Evolutionary conservation across 75 land plant genomes (phyloP).

Genomic region (Chamaecyparis obtusa): DNA sequence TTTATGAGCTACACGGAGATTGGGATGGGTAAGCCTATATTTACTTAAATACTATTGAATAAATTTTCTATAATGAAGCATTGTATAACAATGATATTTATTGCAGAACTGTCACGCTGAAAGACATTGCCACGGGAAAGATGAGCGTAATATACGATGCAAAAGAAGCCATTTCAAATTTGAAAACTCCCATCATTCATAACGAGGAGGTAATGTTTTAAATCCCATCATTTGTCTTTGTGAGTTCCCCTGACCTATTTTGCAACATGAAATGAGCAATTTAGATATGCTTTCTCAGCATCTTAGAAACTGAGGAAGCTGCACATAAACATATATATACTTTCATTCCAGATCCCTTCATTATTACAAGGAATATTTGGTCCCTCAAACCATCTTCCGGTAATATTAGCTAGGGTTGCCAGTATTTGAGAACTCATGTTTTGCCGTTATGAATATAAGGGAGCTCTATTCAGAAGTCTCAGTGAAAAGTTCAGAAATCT

Average conservation of each 20-base stretch:
- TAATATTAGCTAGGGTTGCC: slow-evolving; percentile 83
- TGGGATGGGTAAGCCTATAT: slow-evolving; percentile 8
- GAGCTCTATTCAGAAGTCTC: background rate
- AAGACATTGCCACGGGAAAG: slow-evolving; percentile 49
- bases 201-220: slow-evolving; percentile 49
- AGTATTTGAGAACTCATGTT: background rate
- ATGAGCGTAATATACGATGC: slow-evolving; percentile 56
- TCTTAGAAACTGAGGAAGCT: slow-evolving; percentile 59
- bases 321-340: slow-evolving; percentile 77
- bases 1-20: slow-evolving; percentile 8
- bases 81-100: background rate
- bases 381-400: slow-evolving; percentile 76
- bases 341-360: slow-evolving; percentile 88
- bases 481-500: background rate
- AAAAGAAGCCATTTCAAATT: slow-evolving; percentile 40
- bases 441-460: background rate
- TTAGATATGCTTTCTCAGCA: slow-evolving; percentile 22
- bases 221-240: background rate
- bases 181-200: slow-evolving; percentile 56
- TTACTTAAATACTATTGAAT: background rate
- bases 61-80: background rate
- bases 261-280: background rate
- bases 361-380: slow-evolving; percentile 73
- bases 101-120: slow-evolving; percentile 56
- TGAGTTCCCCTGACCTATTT: background rate